Conservation (phyloP, 2,329 filamentous ascomycete species). For the Coniella vitis region DNA sequence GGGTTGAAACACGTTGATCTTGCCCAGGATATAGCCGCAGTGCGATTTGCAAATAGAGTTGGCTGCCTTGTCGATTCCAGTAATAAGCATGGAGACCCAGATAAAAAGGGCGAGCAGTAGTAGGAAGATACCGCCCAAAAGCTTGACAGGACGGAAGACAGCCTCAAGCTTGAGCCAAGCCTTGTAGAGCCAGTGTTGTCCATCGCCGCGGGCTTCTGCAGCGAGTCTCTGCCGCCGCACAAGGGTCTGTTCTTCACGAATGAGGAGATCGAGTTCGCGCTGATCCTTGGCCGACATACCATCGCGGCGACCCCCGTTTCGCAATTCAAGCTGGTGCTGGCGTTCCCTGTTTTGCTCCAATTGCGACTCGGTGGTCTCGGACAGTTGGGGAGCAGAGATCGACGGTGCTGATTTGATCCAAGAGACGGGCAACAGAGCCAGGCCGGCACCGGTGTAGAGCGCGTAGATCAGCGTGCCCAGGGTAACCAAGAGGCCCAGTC, state of each 20-base stretch:
- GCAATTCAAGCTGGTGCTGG: conserved; percentile 83
- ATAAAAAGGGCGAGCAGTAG: conserved; percentile 68
- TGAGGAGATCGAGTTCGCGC: conserved; percentile 77
- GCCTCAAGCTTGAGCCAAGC: conserved; percentile 76
- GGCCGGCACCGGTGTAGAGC: conserved; percentile 79
- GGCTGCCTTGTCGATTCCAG: conserved; percentile 89
- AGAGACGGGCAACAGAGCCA: conserved; percentile 81
- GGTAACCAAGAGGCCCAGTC: conserved; percentile 78
- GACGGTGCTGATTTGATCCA: conserved; percentile 89
- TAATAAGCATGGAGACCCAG: conserved; percentile 91
- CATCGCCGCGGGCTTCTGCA: conserved; percentile 71
- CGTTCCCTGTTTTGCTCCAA: conserved; percentile 85
- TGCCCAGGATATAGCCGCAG: conserved; percentile 86
- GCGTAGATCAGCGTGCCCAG: conserved; percentile 81
- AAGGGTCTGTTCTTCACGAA: conserved; percentile 86
- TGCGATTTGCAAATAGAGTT: conserved; percentile 87
- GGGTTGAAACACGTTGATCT: conserved; percentile 88
- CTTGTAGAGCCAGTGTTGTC: conserved; percentile 65
- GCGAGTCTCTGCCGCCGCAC: conserved; percentile 84
- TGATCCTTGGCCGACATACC: conserved; percentile 79
- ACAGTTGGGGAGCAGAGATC: conserved; percentile 73
- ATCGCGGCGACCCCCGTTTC: conserved; percentile 67
- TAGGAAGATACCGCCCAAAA: conserved; percentile 74
- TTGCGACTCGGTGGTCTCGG: conserved; percentile 69
- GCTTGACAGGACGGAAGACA: conserved; percentile 79